Conservation (phyloP, 352 stramenopile genomes). For the Pythium pyrilobum region DNA sequence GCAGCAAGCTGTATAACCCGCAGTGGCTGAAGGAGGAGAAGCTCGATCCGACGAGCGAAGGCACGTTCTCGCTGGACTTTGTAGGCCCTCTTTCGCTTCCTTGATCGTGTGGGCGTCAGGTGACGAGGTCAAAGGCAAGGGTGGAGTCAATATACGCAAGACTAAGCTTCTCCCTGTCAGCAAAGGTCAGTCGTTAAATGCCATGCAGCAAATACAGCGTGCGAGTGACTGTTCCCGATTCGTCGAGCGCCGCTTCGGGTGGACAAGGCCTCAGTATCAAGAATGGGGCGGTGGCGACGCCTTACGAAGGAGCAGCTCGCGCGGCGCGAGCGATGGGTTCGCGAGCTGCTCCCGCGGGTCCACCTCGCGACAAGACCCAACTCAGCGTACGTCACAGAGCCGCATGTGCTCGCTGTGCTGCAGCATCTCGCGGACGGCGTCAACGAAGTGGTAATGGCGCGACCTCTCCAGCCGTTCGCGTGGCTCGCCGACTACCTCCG, state of each 20-base stretch:
- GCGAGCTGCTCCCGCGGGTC: constrained; percentile 15
- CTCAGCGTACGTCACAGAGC: constrained; percentile 24
- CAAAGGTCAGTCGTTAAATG: no score
- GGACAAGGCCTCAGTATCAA: no score
- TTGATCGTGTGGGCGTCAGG: background rate
- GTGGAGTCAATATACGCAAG: no score
- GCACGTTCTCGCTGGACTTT: constrained; percentile 20
- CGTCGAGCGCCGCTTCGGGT: no score
- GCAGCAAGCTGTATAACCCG: constrained; percentile 79
- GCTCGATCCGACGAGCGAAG: constrained; percentile 22
- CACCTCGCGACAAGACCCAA: constrained; percentile 31
- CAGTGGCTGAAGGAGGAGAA: constrained; percentile 63
- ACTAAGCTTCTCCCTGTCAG: no score
- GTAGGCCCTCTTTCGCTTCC: constrained; percentile 10
- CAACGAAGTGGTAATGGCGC: constrained; percentile 39
- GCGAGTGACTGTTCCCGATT: no score
- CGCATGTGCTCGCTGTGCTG: constrained; percentile 29
- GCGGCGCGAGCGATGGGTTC: constrained; percentile 7
- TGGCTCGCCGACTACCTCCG: constrained; percentile 63
- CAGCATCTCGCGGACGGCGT: constrained; percentile 50
- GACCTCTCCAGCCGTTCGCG: constrained; percentile 35
- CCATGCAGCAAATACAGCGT: no score
- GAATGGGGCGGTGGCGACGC: constrained; percentile 5
- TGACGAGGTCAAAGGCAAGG: no score
- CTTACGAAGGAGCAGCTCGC: constrained; percentile 15